Evolutionary conservation across 768 basidiomycete species (phyloP), one percentile per base, ranked within the genome.

Genomic region (Pluteus cervinus): DNA sequence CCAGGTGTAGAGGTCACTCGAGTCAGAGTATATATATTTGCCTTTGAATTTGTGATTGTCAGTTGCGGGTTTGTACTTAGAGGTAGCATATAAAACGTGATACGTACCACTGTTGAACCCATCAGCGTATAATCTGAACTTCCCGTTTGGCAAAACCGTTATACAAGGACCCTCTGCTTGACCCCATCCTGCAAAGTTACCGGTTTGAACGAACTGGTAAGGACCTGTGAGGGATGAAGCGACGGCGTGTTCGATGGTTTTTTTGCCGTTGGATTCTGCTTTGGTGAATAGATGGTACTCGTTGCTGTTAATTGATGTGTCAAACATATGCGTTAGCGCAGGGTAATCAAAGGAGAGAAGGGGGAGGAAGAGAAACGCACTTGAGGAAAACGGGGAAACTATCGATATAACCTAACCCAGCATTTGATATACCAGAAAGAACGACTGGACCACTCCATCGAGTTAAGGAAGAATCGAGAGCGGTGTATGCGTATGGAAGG

Each of bases 1-100:
- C 60, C 59, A 62, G 28, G 24, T 58, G 37, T 50, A 56, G 18
- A 61, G 40, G 37, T 62, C 60, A 25, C 50, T 56, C 3, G 60
- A 62, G 36, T 62, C 60, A 9, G 59, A 57, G 35, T 60, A 59
- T 30, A 61, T 60, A 42, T 61, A 61, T 45, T 60, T 61, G 3
- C 60, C 58, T 47, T 34, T 23, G 8, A 24, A 18, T n/a, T 14
- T n/a, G 29, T 37, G 32, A 41, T 29, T 12, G 11, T n/a, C 11
- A 16, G 12, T 7, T 39, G 5, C n/a, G 15, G 5, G 10, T 17
- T 8, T 12, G 12, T 17, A 26, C 7, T 3, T 7, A 22, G 4
- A 26, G 11, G 21, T 18, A 21, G 3, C 28, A 29, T 10, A 34
- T 4, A 10, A 5, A 40, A 9, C 11, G 17, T 30, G 24, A 8